phyloP scores from a whole-genome alignment of 2,329 filamentous ascomycete species.

The Pestalotiopsis sp. region DNA sequence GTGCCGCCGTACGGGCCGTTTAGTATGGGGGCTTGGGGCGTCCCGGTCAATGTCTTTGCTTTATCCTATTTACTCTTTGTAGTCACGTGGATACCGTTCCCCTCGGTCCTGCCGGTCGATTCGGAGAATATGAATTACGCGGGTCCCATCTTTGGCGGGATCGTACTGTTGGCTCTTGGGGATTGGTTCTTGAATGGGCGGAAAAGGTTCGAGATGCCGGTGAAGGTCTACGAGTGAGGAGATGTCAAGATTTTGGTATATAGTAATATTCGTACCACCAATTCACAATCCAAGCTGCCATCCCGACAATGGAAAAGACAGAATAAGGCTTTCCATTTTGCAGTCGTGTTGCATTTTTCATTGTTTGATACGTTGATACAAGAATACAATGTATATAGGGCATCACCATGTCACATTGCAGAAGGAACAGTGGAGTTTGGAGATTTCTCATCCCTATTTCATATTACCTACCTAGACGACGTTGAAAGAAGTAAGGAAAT shows the following conservation, averaged over 20 bases:
- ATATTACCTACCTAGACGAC: too few relatives aligned
- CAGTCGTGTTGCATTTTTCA: too few relatives aligned
- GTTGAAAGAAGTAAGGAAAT: too few relatives aligned
- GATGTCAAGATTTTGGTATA: background rate
- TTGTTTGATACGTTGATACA: too few relatives aligned
- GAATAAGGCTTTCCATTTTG: too few relatives aligned
- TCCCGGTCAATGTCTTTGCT: background rate
- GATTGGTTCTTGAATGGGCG: background rate
- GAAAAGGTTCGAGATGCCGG: constrained; percentile 1
- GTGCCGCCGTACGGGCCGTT: background rate
- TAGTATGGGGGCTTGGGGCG: background rate
- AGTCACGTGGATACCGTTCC: constrained; percentile 3
- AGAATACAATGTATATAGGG: too few relatives aligned
- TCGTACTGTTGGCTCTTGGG: background rate
- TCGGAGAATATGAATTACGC: constrained; percentile 1
- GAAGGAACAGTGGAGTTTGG: too few relatives aligned
- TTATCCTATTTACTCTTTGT: background rate
- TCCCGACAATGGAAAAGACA: too few relatives aligned
- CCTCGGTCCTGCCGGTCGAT: background rate
- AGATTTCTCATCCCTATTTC: too few relatives aligned
- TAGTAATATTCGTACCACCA: too few relatives aligned
- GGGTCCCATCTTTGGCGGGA: background rate
- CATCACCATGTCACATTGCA: too few relatives aligned
- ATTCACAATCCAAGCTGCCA: too few relatives aligned
- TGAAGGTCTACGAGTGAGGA: background rate